A percentile compares a stretch with the other conserved stretches of the same genome.
Evolutionary conservation across 108 stramenopile genomes (phyloP).

Genomic region (Cyclotella choctawhatcheeana): DNA sequence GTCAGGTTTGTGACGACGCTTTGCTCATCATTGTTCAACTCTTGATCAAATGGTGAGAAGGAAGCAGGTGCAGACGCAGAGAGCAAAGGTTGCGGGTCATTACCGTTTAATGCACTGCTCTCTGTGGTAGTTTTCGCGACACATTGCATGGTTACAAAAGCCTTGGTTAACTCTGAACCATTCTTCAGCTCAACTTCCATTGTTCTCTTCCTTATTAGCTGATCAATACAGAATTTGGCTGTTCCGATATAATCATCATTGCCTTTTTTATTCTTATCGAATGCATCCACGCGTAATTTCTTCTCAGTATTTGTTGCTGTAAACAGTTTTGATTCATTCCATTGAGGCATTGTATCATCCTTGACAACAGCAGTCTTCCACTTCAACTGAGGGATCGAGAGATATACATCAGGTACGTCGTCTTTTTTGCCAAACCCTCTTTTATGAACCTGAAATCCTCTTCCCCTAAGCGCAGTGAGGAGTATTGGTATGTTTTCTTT

Average conservation of each 20-base stretch:
- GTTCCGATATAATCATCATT: constrained; percentile 51
- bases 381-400: constrained; percentile 7
- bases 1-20: background rate
- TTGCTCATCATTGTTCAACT: background rate
- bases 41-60: background rate
- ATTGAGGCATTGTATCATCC: constrained; percentile 56
- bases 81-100: background rate
- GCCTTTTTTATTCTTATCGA: constrained; percentile 49
- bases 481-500: constrained; percentile 25
- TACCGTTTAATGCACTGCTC: background rate
- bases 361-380: constrained; percentile 54
- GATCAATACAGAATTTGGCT: constrained; percentile 40
- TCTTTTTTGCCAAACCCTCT: constrained; percentile 38
- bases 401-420: constrained; percentile 68
- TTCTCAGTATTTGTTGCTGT: background rate
- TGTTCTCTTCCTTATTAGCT: constrained; percentile 52
- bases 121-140: background rate
- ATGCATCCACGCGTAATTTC: constrained; percentile 50
- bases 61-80: background rate
- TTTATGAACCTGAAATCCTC: constrained; percentile 49
- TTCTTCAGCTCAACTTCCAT: constrained; percentile 52
- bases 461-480: constrained; percentile 52
- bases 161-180: constrained; percentile 4
- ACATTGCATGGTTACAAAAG: constrained; percentile 22
- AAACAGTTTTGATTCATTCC: constrained; percentile 46